Percentiles rank a stretch among this genome's conserved stretches.
phyloP scores from a whole-genome alignment of 2,329 filamentous ascomycete species.

The Scedosporium minutisporum region DNA sequence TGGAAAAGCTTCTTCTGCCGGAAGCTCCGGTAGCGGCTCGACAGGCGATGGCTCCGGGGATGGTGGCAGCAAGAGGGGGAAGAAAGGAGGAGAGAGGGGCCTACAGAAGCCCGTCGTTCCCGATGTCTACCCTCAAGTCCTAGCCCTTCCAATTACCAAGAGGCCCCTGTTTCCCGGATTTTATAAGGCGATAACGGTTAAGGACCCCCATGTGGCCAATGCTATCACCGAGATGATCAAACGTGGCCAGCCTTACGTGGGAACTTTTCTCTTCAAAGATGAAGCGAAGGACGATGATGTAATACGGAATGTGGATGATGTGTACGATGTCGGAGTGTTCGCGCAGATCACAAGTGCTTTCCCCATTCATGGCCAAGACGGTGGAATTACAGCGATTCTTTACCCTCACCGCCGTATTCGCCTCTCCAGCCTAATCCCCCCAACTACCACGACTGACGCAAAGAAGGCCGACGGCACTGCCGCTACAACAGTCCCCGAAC shows the following conservation, averaged over 20 bases:
- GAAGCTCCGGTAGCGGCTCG: constrained; percentile 32
- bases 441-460: constrained; percentile 36
- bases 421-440: constrained; percentile 73
- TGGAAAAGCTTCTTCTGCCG: constrained; percentile 48
- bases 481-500: constrained; percentile 43
- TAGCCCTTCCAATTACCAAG: constrained; percentile 92
- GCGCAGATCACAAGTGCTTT: constrained; percentile 97
- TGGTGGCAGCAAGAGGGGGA: constrained; percentile 56
- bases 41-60: constrained; percentile 49
- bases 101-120: constrained; percentile 83
- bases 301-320: constrained; percentile 81
- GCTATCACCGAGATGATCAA: constrained; percentile 97
- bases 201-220: constrained; percentile 79
- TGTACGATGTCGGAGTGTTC: constrained; percentile 93
- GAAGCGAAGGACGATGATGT: constrained; percentile 89
- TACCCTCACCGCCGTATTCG: constrained; percentile 94
- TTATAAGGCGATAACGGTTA: constrained; percentile 97
- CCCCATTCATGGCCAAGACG: constrained; percentile 77
- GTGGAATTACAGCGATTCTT: constrained; percentile 80
- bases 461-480: constrained; percentile 43
- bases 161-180: constrained; percentile 93
- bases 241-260: constrained; percentile 92
- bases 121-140: constrained; percentile 93
- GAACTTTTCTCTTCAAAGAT: constrained; percentile 94
- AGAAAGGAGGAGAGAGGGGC: constrained; percentile 59